Base-by-base conservation (phyloP, 2,329 filamentous ascomycete genomes). In the Xylariaceae sp. region DNA sequence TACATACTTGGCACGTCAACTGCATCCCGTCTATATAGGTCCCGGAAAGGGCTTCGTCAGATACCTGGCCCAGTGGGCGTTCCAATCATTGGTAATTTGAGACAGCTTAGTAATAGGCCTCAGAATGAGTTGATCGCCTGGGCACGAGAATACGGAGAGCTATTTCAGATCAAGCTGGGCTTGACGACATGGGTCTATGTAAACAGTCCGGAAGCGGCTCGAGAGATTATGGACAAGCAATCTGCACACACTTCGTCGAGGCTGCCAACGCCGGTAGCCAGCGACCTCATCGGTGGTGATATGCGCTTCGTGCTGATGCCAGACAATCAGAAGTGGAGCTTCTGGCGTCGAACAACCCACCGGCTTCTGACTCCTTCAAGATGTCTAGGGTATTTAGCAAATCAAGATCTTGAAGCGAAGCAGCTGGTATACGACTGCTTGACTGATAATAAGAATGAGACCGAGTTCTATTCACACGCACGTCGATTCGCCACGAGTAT, bases 191-290 rank as follows among this genome's bases (percentile, higher is more conserved):
- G 36, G 36, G n/a, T 40, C 8, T 9, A 10, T 6, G 8, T 40
- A 6, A 40, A 26, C 36, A 40, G 36, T 15, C 36, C 36, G 8
- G 36, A 40, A 15, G 36, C 36, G 8, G 36, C 15, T 23, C 7
- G 15, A 40, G 36, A 40, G 23, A 40, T 40, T 16, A 9, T 40
- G 8, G 36, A 40, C 36, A 40, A 40, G 23, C 36, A 40, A 15
- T 9, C 15, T 10, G 23, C 8, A 23, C 36, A 23, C 36, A 26
- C 18, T 10, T 40, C 18, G 18, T 40, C 18, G 18, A 40, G 11
- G 16, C 20, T 40, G 36, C 15, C 36, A 23, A 20, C 18, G 36
- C 30, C 30, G 30, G 15, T 33, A 6, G 30, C 30, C 15, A 16
- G 15, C 11, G 10, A n/a, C 11, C 11, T 33, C 6, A 16, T 33